A percentile compares a stretch with the other conserved stretches of the same genome.
These are phyloP conservation scores for Scutellaria galericulata DNA, from an alignment of 257 asterid species.

Conservation along the genomic window DNA sequence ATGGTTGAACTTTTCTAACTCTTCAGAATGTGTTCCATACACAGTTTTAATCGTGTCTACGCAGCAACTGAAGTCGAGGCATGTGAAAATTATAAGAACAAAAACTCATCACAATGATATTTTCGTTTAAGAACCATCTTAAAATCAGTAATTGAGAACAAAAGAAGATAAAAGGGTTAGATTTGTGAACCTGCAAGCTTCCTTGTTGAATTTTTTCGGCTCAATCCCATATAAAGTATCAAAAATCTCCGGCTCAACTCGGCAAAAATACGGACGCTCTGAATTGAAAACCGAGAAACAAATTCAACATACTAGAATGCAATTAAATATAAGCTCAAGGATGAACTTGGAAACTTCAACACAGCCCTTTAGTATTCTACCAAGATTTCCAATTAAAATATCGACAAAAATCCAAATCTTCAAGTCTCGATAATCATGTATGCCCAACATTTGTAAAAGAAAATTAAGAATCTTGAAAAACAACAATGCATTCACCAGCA, in stretches of 20 bases:
- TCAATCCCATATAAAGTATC: slow-evolving; percentile 72
- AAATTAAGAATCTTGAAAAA: slow-evolving; percentile 21
- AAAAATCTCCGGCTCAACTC: slow-evolving; percentile 82
- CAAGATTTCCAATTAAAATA: not conserved
- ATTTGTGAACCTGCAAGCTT: slow-evolving; percentile 85
- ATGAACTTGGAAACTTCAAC: slow-evolving; percentile 13
- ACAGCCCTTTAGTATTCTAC: not conserved
- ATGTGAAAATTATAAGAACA: not conserved
- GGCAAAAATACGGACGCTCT: slow-evolving; percentile 92
- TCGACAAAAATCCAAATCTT: not conserved
- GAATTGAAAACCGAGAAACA: slow-evolving; percentile 7
- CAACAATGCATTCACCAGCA: slow-evolving; percentile 52
- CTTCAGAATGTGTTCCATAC: slow-evolving; percentile 67
- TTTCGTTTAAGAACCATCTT: not conserved
- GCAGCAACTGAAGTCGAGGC: slow-evolving; percentile 61
- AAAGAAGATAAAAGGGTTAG: not conserved
- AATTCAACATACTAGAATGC: slow-evolving; percentile 7
- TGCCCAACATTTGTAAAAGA: not conserved
- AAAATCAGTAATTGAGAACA: slow-evolving; percentile 8
- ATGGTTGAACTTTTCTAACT: slow-evolving; percentile 67
- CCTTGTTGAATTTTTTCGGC: slow-evolving; percentile 79
- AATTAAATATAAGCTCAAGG: slow-evolving; percentile 23
- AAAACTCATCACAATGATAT: not conserved
- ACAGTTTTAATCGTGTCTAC: slow-evolving; percentile 83
- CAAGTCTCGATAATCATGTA: not conserved